Conservation (phyloP, 768 basidiomycete genomes). For the Agaricus blazei region DNA sequence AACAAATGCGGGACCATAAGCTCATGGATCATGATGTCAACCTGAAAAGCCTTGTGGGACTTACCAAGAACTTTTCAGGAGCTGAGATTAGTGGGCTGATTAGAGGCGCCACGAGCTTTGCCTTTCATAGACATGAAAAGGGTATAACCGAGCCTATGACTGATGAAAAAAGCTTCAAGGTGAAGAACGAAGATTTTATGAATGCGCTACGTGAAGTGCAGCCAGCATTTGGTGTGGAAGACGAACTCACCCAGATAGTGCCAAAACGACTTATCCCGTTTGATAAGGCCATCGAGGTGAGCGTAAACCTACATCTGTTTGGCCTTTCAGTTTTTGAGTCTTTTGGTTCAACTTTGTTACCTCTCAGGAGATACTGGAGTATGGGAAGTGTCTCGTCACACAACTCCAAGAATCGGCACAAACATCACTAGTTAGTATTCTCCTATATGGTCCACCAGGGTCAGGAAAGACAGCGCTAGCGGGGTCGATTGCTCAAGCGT, state of each 20-base stretch:
- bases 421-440: slow-evolving; percentile 86
- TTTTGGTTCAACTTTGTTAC: too few species aligned
- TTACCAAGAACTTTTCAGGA: slow-evolving; percentile 97
- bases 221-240: slow-evolving; percentile 97
- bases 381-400: slow-evolving; percentile 85
- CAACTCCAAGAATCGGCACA: slow-evolving; percentile 88
- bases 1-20: slow-evolving; percentile 87
- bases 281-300: slow-evolving; percentile 67
- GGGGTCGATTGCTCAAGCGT: slow-evolving; percentile 88
- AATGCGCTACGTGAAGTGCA: slow-evolving; percentile 91
- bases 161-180: slow-evolving; percentile 89
- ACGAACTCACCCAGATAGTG: slow-evolving; percentile 88
- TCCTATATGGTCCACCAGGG: slow-evolving; percentile 88
- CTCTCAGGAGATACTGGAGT: slow-evolving; percentile 75
- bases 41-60: slow-evolving; percentile 68
- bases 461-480: slow-evolving; percentile 95
- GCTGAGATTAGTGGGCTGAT: slow-evolving; percentile 95
- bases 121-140: slow-evolving; percentile 96
- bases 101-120: slow-evolving; percentile 98
- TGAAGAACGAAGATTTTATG: slow-evolving; percentile 83
- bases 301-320: slow-evolving; percentile 20
- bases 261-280: slow-evolving; percentile 97
- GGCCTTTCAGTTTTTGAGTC: too few species aligned
- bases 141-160: slow-evolving; percentile 95
- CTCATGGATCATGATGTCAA: slow-evolving; percentile 89